Conservation (phyloP, 345 rosid genomes). For the Kandelia obovata region DNA sequence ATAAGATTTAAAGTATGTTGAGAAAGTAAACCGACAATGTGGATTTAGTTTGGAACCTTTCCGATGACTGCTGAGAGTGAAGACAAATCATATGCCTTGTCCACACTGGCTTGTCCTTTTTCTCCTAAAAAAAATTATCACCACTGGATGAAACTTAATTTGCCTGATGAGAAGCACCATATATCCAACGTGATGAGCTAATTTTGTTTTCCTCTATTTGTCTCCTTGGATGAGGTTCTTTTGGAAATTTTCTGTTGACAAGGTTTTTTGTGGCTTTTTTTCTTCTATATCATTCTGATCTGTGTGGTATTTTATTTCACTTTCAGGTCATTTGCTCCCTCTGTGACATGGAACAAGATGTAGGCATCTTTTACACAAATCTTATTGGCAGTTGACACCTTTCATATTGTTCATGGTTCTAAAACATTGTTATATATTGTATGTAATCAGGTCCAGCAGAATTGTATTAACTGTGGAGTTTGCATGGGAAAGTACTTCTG, state of each 20-base stretch:
- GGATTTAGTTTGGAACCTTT: neutral
- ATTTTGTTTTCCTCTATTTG: neutral
- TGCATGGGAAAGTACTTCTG: conserved; percentile 82
- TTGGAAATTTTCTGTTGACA: neutral
- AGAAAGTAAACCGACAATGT: too few relatives aligned
- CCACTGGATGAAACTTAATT: neutral
- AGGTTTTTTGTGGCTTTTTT: neutral
- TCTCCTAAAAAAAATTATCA: neutral
- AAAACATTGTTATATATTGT: neutral
- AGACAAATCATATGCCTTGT: neutral
- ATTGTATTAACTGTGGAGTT: conserved; percentile 61
- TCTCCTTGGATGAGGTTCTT: neutral
- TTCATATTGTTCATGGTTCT: neutral
- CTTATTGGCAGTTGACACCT: neutral
- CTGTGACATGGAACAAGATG: conserved; percentile 69
- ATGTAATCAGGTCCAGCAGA: conserved; percentile 50
- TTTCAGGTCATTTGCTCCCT: conserved; percentile 66
- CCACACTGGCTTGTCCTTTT: neutral
- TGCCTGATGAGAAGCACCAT: conserved; percentile 1
- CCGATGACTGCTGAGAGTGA: neutral
- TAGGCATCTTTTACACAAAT: conserved; percentile 29
- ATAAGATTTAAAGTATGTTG: conserved; percentile 10
- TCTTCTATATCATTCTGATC: too few relatives aligned
- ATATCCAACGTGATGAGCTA: neutral
- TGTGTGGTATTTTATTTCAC: too few relatives aligned